These are phyloP conservation scores for Funneliformis mosseae DNA, from an alignment of 192 early-diverging fungal genomes.

Conservation along the genomic window DNA sequence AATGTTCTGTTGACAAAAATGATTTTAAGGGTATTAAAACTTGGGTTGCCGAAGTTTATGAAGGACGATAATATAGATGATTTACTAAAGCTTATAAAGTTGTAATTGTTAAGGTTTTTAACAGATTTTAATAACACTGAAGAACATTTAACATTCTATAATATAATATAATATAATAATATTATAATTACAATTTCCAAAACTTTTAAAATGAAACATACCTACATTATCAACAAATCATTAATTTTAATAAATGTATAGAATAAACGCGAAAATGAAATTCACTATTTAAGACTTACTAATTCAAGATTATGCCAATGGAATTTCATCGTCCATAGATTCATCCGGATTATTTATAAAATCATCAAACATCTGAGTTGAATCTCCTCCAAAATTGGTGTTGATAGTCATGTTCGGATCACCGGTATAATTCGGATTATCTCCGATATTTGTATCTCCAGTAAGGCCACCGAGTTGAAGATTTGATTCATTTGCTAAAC, in stretches of 20 bases:
- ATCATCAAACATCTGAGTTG: not conserved
- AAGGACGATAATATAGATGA: not conserved
- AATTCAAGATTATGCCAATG: not conserved
- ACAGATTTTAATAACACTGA: not conserved
- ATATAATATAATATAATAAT: not conserved
- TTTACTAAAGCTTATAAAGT: not conserved
- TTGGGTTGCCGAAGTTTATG: slow-evolving; percentile 57
- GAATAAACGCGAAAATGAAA: not conserved
- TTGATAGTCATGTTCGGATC: not conserved
- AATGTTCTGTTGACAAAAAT: slow-evolving; percentile 61
- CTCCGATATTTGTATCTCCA: not conserved
- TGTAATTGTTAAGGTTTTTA: not conserved
- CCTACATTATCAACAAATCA: not conserved
- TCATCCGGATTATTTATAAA: not conserved
- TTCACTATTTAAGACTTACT: not conserved
- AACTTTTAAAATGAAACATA: not conserved
- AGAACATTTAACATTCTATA: not conserved
- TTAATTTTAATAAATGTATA: not conserved
- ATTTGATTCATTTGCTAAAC: not conserved
- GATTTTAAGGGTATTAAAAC: slow-evolving; percentile 60
- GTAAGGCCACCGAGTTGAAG: not conserved
- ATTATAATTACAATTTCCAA: not conserved
- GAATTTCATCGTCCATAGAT: not conserved
- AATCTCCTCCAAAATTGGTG: not conserved
- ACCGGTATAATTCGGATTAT: not conserved